Evolutionary conservation across 2,329 filamentous ascomycete genomes (phyloP).

Genomic region (Juglanconis oblonga): DNA sequence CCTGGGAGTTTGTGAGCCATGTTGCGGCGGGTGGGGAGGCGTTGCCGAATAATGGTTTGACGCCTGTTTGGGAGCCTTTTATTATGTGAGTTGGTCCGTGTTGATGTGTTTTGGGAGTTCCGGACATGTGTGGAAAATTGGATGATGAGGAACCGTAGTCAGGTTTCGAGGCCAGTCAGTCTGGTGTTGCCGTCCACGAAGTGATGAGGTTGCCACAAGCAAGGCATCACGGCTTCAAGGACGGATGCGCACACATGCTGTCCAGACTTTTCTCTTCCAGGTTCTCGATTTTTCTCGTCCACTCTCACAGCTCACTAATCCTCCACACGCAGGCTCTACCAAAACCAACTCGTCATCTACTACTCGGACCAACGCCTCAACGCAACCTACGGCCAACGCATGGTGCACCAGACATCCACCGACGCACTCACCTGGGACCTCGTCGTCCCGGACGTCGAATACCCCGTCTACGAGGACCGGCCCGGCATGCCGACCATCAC

Average conservation of each 20-base stretch:
- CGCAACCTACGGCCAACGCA: slow-evolving; percentile 60
- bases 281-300: no score
- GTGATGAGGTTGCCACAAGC: no score
- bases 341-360: slow-evolving; percentile 61
- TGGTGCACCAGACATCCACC: slow-evolving; percentile 59
- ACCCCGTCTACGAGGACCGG: slow-evolving; percentile 58
- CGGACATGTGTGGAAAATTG: slow-evolving; percentile 19
- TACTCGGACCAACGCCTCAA: slow-evolving; percentile 71
- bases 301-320: no score
- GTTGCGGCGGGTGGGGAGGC: slow-evolving; percentile 64
- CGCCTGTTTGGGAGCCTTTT: slow-evolving; percentile 73
- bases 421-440: slow-evolving; percentile 61
- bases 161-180: no score
- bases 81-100: slow-evolving; percentile 36
- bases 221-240: no score
- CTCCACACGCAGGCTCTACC: slow-evolving; percentile 39
- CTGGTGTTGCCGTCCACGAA: no score
- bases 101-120: neutral
- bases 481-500: slow-evolving; percentile 67
- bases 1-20: slow-evolving; percentile 66
- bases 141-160: no score
- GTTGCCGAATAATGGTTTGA: slow-evolving; percentile 59
- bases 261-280: no score
- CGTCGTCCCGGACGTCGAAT: slow-evolving; percentile 61
- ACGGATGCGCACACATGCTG: no score